Evolutionary conservation across 208 protist genomes (phyloP), one percentile per base, ranked within the genome.

Genomic region (Herpetomonas samuelpessoai): DNA sequence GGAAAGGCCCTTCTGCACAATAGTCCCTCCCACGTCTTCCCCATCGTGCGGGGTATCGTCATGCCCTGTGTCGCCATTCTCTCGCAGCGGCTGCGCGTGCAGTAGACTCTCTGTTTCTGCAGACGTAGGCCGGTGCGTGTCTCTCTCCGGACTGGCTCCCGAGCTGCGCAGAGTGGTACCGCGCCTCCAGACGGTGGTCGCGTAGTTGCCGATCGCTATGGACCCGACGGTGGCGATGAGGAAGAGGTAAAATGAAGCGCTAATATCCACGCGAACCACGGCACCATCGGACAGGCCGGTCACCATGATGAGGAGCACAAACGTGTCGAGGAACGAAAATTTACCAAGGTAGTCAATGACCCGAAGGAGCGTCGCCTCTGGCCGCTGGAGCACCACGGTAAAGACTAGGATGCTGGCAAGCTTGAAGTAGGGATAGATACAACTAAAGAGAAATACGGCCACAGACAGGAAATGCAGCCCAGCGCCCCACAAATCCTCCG

Each of bases 351-450:
- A 69, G 71, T 98, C 96, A 41, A 98, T 84, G 3, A 88, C 46
- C 27, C 58, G 57, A 0, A 98, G 72, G 0, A 83, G 31, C 16
- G 22, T 29, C 45, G 82, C 76, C 16, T 82, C 45, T 0, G 69
- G 70, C 10, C 65, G 63, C n/a, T 78, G 65, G 9, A 80, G 30
- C 24, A 96, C 62, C 9, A 91, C 51, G 18, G 61, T 72, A 27
- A 70, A 76, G 44, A 88, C 74, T 0, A 91, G 30, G 7, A 93
- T 67, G 46, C 91, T 49, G n/a, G 86, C n/a, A 6, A 98, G 76
- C 79, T 98, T 98, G 30, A 92, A 48, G 71, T 98, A 98, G 1
- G 97, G 96, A 80, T 97, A 98, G 18, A 86, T 51, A 3, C 96
- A 95, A n/a, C 92, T 97, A 68, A 98, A 97, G 7, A 97, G 1